phyloP scores from a whole-genome alignment of 1,139 yeast genomes.

The Scheffersomyces titani region DNA sequence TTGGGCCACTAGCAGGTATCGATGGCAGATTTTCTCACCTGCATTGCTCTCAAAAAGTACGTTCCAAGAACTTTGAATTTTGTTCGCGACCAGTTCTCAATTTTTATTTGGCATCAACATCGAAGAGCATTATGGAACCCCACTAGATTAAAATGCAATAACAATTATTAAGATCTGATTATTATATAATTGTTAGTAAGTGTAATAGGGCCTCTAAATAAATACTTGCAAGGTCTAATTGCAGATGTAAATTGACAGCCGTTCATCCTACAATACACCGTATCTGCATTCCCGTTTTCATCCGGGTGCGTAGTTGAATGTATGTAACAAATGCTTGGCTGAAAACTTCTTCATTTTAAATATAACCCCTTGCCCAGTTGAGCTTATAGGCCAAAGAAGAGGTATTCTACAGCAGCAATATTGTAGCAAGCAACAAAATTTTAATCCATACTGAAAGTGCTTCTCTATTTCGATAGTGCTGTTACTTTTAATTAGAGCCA shows the following conservation, averaged over 20 bases:
- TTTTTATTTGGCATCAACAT: too few species aligned
- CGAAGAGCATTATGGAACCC: too few species aligned
- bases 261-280: not conserved
- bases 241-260: not conserved
- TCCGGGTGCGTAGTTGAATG: not conserved
- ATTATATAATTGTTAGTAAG: too few species aligned
- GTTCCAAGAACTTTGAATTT: too few species aligned
- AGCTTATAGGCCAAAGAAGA: not conserved
- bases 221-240: too few species aligned
- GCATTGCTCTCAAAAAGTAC: too few species aligned
- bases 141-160: too few species aligned
- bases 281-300: not conserved
- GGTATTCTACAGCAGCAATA: not conserved
- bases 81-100: too few species aligned
- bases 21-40: too few species aligned
- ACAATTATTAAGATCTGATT: too few species aligned
- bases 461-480: not conserved
- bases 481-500: not conserved
- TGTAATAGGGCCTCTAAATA: too few species aligned
- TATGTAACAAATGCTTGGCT: not conserved
- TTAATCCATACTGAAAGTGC: not conserved
- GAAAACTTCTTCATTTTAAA: not conserved
- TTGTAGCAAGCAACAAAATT: not conserved
- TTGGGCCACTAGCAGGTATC: too few species aligned
- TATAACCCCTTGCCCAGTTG: not conserved